Conservation (phyloP, 2,329 filamentous ascomycete genomes). For the Endothia cerciana region DNA sequence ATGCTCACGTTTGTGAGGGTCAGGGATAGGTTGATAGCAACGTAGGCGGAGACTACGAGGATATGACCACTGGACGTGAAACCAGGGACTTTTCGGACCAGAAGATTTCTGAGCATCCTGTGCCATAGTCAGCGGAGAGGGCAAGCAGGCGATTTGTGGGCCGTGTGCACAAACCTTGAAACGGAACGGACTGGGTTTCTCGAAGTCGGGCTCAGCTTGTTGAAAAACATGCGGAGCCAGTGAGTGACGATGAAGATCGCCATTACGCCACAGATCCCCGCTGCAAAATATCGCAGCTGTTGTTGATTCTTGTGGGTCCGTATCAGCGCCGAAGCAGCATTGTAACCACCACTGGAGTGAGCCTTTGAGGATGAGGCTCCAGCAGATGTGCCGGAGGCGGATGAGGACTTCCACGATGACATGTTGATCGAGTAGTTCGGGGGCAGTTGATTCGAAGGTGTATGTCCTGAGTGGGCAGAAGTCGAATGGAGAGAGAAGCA, state of each 20-base stretch:
- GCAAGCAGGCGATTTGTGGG: no score
- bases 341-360: neutral
- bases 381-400: neutral
- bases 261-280: constrained; percentile 25
- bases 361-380: neutral
- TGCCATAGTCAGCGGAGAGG: neutral
- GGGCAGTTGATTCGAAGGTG: neutral
- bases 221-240: constrained; percentile 23
- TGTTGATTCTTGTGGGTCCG: constrained; percentile 21
- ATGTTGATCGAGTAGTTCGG: neutral
- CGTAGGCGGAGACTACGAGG: constrained; percentile 37
- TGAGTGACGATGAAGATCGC: constrained; percentile 23
- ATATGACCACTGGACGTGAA: constrained; percentile 41
- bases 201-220: constrained; percentile 6
- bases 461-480: neutral
- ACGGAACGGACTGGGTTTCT: constrained; percentile 13
- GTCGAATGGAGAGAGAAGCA: neutral
- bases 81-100: constrained; percentile 38
- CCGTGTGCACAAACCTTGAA: constrained; percentile 11
- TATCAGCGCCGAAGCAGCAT: neutral
- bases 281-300: constrained; percentile 24
- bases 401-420: neutral
- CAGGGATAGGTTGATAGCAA: constrained; percentile 37
- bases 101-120: constrained; percentile 36
- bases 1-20: constrained; percentile 37